These are phyloP conservation scores for Chalara sp. DNA, from an alignment of 2,329 filamentous ascomycete genomes.

Conservation along the genomic window DNA sequence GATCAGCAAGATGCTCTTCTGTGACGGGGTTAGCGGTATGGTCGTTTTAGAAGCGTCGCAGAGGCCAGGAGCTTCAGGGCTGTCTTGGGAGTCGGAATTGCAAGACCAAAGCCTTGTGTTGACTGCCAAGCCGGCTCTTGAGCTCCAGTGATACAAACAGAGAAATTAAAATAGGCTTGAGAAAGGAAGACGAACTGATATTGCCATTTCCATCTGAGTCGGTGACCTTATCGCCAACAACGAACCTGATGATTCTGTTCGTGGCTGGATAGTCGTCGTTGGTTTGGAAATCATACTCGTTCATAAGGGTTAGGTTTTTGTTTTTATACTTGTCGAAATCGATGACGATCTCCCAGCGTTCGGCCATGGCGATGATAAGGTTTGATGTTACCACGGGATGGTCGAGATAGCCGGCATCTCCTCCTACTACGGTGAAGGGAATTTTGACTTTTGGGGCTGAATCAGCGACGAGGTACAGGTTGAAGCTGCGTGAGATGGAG, in stretches of 20 bases:
- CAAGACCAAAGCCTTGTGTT: background rate
- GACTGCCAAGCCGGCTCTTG: background rate
- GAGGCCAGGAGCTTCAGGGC: background rate
- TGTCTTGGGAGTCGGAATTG: background rate
- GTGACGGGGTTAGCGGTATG: too few species aligned
- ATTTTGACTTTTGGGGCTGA: conserved; percentile 6
- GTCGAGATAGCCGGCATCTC: conserved; percentile 16
- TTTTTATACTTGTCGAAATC: conserved; percentile 45
- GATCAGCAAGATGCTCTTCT: background rate
- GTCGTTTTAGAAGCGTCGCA: too few species aligned
- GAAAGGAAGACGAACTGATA: too few species aligned
- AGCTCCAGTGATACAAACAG: background rate
- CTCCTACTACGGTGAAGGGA: conserved; percentile 41
- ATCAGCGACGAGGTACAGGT: conserved; percentile 14
- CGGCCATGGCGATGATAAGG: conserved; percentile 46
- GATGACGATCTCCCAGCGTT: conserved; percentile 51
- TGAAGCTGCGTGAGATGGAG: conserved; percentile 12
- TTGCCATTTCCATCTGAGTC: conserved; percentile 2
- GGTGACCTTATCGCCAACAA: conserved; percentile 4
- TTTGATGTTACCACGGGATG: conserved; percentile 35
- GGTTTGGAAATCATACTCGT: conserved; percentile 34
- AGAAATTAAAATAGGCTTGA: too few species aligned
- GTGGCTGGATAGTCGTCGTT: conserved; percentile 45
- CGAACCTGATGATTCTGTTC: conserved; percentile 44
- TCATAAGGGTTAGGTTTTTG: conserved; percentile 40